These are phyloP conservation scores for Craterostigma plantagineum DNA, from an alignment of 257 asterid genomes.

Conservation along the genomic window DNA sequence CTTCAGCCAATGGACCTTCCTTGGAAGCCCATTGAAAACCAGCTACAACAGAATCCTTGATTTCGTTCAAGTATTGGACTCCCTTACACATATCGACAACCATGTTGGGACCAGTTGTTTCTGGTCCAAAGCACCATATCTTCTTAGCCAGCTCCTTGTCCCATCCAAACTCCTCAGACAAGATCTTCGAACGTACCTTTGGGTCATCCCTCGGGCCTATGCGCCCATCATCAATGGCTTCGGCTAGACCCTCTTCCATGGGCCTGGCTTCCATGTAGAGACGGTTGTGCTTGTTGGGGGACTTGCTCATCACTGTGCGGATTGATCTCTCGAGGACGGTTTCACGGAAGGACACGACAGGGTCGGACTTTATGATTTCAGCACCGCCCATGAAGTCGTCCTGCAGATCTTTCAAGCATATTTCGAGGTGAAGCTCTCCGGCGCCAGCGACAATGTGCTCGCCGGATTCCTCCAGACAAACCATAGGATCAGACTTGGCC, in stretches of 20 bases:
- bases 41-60: slow-evolving; percentile 32
- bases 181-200: slow-evolving; percentile 27
- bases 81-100: slow-evolving; percentile 50
- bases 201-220: slow-evolving; percentile 42
- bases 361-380: slow-evolving; percentile 30
- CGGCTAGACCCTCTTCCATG: slow-evolving; percentile 32
- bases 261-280: slow-evolving; percentile 41
- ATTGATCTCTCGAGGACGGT: slow-evolving; percentile 30
- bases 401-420: slow-evolving; percentile 27
- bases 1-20: slow-evolving; percentile 32
- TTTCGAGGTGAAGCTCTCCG: slow-evolving; percentile 30
- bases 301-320: slow-evolving; percentile 35
- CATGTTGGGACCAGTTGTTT: slow-evolving; percentile 37
- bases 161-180: slow-evolving; percentile 33
- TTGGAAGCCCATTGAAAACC: slow-evolving; percentile 40
- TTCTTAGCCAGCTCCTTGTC: slow-evolving; percentile 46
- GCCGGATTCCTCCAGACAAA: slow-evolving; percentile 36
- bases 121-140: slow-evolving; percentile 40
- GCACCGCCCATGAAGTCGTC: slow-evolving; percentile 45
- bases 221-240: slow-evolving; percentile 36
- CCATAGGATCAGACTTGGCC: slow-evolving; percentile 34
- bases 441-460: slow-evolving; percentile 37
- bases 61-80: slow-evolving; percentile 37
- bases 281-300: slow-evolving; percentile 39
- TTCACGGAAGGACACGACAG: slow-evolving; percentile 39